phyloP scores from a whole-genome alignment of 805 yeast genomes.

The Komagataella pseudopastoris region DNA sequence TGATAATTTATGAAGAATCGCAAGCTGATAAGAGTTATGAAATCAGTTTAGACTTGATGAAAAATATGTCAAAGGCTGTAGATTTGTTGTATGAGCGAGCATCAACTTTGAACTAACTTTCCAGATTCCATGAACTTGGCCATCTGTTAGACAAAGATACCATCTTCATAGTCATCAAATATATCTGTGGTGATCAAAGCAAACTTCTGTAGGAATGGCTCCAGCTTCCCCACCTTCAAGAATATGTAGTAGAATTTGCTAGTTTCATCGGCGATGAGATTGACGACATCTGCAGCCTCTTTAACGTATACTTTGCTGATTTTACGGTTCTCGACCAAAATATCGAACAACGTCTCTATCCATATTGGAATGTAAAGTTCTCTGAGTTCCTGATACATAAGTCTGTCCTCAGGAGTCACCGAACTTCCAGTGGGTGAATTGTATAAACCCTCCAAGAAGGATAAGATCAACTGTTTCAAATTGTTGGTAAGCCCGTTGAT shows the following conservation, averaged over 20 bases:
- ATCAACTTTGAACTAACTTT: slow-evolving; percentile 50
- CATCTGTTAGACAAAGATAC: slow-evolving; percentile 18
- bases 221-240: slow-evolving; percentile 36
- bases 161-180: slow-evolving; percentile 19
- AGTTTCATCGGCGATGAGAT: slow-evolving; percentile 54
- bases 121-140: background rate
- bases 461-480: background rate
- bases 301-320: slow-evolving; percentile 29
- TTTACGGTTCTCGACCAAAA: slow-evolving; percentile 28
- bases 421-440: background rate
- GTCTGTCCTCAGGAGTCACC: slow-evolving; percentile 16
- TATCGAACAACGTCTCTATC: slow-evolving; percentile 51
- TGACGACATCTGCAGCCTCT: slow-evolving; percentile 47
- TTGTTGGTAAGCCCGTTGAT: background rate
- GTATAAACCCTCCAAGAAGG: background rate
- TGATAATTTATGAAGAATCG: slow-evolving; percentile 82
- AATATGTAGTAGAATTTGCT: slow-evolving; percentile 51
- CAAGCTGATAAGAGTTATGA: slow-evolving; percentile 80
- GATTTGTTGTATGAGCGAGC: slow-evolving; percentile 92
- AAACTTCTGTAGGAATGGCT: slow-evolving; percentile 35
- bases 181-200: slow-evolving; percentile 31
- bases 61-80: slow-evolving; percentile 77
- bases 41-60: slow-evolving; percentile 74
- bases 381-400: slow-evolving; percentile 39
- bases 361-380: slow-evolving; percentile 61